Conservation (phyloP, 352 stramenopile genomes). For the Pythium vanterpoolii region DNA sequence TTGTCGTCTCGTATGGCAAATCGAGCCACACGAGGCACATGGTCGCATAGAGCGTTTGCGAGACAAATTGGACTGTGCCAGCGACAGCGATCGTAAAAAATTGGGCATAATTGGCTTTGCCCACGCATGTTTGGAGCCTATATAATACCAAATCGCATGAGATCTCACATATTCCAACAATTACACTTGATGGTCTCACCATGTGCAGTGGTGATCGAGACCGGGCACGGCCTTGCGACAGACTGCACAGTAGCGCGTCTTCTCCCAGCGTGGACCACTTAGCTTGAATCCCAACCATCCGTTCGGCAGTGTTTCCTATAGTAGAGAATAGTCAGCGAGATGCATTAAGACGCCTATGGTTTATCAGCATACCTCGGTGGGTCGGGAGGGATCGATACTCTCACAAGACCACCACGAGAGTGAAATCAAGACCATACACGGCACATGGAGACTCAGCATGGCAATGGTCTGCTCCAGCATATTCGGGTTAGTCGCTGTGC, state of each 20-base stretch:
- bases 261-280: conserved; percentile 69
- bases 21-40: conserved; percentile 58
- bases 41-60: conserved; percentile 50
- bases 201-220: conserved; percentile 87
- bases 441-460: conserved; percentile 47
- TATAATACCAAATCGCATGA: not conserved
- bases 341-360: no score
- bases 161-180: not conserved
- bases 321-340: not conserved
- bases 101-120: conserved; percentile 79
- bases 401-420: conserved; percentile 71
- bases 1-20: conserved; percentile 28
- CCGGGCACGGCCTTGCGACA: conserved; percentile 77
- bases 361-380: conserved; percentile 23
- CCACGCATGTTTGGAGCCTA: conserved; percentile 84
- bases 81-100: conserved; percentile 83
- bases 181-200: conserved; percentile 22
- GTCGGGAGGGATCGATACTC: conserved; percentile 51
- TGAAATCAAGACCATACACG: conserved; percentile 46
- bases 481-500: not conserved
- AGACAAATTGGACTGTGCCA: conserved; percentile 61
- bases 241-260: conserved; percentile 73
- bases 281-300: conserved; percentile 75
- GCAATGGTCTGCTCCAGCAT: conserved; percentile 44
- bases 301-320: conserved; percentile 30